These are phyloP conservation scores for Grigorovia humatica DNA, from an alignment of 805 yeast genomes.

Conservation along the genomic window DNA sequence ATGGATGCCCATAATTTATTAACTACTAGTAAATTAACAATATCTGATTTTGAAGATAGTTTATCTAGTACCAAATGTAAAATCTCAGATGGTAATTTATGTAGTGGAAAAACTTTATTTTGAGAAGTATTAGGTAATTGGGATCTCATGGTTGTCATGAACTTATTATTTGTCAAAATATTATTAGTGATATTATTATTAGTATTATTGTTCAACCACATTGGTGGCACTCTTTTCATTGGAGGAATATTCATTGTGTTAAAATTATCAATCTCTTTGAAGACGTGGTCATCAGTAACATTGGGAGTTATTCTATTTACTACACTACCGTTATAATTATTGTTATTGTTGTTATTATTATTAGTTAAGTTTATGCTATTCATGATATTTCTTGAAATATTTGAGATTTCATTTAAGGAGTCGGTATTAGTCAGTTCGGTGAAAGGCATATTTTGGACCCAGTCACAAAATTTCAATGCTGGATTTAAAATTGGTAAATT, in stretches of 20 bases:
- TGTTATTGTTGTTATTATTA: not conserved
- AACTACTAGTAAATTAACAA: slow-evolving; percentile 54
- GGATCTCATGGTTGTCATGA: not conserved
- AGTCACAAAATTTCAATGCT: slow-evolving; percentile 15
- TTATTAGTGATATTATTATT: not conserved
- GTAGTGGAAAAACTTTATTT: slow-evolving; percentile 18
- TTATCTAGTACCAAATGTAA: slow-evolving; percentile 56
- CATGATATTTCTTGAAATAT: not conserved
- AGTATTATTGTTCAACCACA: not conserved
- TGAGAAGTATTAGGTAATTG: not conserved
- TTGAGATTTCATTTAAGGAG: slow-evolving; percentile 10
- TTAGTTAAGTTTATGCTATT: not conserved
- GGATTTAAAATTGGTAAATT: slow-evolving; percentile 14
- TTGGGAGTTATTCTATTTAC: no score
- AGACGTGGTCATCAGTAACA: not conserved
- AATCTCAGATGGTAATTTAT: slow-evolving; percentile 42
- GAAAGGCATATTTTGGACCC: slow-evolving; percentile 19
- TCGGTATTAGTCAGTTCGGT: slow-evolving; percentile 11
- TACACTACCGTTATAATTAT: not conserved
- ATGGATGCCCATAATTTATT: slow-evolving; percentile 74
- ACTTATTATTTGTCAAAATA: no score
- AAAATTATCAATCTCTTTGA: not conserved
- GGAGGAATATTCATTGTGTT: not conserved
- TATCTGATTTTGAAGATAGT: slow-evolving; percentile 47
- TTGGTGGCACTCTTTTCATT: not conserved